Evolutionary conservation across 2,329 filamentous ascomycete genomes (phyloP).

Genomic region (Dothistroma septosporum): DNA sequence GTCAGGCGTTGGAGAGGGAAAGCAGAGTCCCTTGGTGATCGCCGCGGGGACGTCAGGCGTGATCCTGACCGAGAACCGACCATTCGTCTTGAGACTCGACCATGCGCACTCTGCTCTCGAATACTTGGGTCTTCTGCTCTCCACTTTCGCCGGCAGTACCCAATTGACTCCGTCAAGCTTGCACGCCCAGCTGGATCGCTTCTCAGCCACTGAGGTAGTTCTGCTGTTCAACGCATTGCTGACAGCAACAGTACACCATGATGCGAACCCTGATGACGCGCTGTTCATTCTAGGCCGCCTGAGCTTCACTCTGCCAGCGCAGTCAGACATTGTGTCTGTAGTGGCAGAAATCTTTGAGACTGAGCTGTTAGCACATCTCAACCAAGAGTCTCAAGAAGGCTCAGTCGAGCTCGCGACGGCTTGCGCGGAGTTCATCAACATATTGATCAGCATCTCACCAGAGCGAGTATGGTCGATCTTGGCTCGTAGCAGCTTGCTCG

Average conservation of each 20-base stretch:
- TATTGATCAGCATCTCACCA: slow-evolving; percentile 67
- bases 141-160: slow-evolving; percentile 58
- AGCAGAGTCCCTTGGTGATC: slow-evolving; percentile 6
- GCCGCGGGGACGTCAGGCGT: slow-evolving; percentile 61
- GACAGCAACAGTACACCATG: slow-evolving; percentile 32
- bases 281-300: slow-evolving; percentile 48
- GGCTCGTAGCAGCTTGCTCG: slow-evolving; percentile 73
- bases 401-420: slow-evolving; percentile 65
- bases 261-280: slow-evolving; percentile 35
- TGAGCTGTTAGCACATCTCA: slow-evolving; percentile 49
- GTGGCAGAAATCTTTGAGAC: slow-evolving; percentile 82
- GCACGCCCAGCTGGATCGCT: slow-evolving; percentile 44
- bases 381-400: slow-evolving; percentile 57
- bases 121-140: slow-evolving; percentile 71
- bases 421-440: slow-evolving; percentile 75
- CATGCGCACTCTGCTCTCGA: slow-evolving; percentile 73
- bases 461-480: slow-evolving; percentile 88
- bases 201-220: slow-evolving; percentile 69
- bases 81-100: slow-evolving; percentile 70
- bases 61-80: slow-evolving; percentile 73
- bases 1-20: background rate
- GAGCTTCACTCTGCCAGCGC: slow-evolving; percentile 49
- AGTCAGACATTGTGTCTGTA: slow-evolving; percentile 71
- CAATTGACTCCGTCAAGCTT: slow-evolving; percentile 20
- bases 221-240: slow-evolving; percentile 69